phyloP scores from a whole-genome alignment of 208 protist genomes.

The Trypanosoma vivax region DNA sequence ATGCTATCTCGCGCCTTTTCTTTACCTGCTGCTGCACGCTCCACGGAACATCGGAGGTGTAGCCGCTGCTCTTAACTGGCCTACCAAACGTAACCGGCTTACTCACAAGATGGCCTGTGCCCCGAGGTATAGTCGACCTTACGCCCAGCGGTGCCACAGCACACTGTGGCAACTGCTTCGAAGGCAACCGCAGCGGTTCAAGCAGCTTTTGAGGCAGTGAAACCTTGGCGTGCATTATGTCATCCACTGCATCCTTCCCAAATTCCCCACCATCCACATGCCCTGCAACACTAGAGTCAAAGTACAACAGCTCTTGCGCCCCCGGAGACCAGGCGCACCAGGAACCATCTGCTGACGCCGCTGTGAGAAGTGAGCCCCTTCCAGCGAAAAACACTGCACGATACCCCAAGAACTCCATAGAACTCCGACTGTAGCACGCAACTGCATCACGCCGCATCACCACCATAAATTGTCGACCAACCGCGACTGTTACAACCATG shows the following conservation, averaged over 20 bases:
- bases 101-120: slow-evolving; percentile 5
- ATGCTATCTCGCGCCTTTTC: slow-evolving; percentile 1
- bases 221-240: slow-evolving; percentile 55
- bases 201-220: slow-evolving; percentile 43
- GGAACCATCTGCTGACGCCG: slow-evolving; percentile 15
- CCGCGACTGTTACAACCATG: slow-evolving; percentile 20
- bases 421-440: slow-evolving; percentile 23
- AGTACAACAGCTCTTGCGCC: slow-evolving; percentile 13
- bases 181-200: slow-evolving; percentile 15
- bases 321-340: slow-evolving; percentile 18
- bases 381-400: slow-evolving; percentile 14
- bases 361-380: slow-evolving; percentile 1
- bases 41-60: slow-evolving; percentile 49
- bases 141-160: background rate
- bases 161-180: background rate
- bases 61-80: slow-evolving; percentile 49
- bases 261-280: background rate
- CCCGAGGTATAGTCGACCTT: slow-evolving; percentile 14
- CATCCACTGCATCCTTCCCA: slow-evolving; percentile 15
- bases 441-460: slow-evolving; percentile 33
- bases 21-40: slow-evolving; percentile 26
- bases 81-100: slow-evolving; percentile 40
- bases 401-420: slow-evolving; percentile 13
- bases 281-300: background rate
- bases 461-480: slow-evolving; percentile 25